A percentile compares a stretch with the other conserved stretches of the same genome.
phyloP scores from a whole-genome alignment of 1,284 basidiomycete genomes.

The Calocybe gambosa region DNA sequence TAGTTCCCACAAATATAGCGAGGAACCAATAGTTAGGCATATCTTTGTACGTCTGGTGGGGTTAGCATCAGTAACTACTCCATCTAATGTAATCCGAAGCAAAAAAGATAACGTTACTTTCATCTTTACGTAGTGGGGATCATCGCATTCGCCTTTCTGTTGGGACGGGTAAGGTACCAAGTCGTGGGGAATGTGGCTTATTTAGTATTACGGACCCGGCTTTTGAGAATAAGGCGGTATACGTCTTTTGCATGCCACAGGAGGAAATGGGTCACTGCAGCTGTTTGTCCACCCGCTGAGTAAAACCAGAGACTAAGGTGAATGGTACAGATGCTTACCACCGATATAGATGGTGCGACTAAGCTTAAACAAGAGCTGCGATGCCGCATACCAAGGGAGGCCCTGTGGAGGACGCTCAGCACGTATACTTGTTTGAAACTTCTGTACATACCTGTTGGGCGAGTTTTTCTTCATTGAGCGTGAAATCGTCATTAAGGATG shows the following conservation, averaged over 20 bases:
- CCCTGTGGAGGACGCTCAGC: constrained; percentile 20
- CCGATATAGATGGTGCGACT: constrained; percentile 34
- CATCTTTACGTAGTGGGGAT: constrained; percentile 51
- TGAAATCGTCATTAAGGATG: constrained; percentile 31
- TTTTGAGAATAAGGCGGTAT: constrained; percentile 30
- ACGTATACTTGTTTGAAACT: neutral
- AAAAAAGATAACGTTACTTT: constrained; percentile 31
- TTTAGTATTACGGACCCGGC: constrained; percentile 18
- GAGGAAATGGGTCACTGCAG: constrained; percentile 38
- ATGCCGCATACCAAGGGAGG: constrained; percentile 38
- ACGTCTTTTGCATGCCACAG: constrained; percentile 47
- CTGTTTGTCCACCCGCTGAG: neutral
- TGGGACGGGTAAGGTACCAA: neutral
- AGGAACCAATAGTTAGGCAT: constrained; percentile 17
- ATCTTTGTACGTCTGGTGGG: constrained; percentile 25
- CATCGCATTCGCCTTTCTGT: constrained; percentile 35
- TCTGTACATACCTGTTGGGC: constrained; percentile 22
- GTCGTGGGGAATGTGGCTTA: no score
- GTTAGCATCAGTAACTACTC: constrained; percentile 35
- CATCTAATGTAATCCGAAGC: no score
- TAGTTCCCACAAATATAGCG: constrained; percentile 14
- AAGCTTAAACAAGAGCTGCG: constrained; percentile 35
- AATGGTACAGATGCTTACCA: constrained; percentile 6
- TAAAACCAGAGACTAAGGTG: neutral
- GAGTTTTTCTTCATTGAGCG: constrained; percentile 34